These are phyloP conservation scores for Obelidium mucronatum DNA, from an alignment of 192 early-diverging fungal genomes.

Conservation along the genomic window DNA sequence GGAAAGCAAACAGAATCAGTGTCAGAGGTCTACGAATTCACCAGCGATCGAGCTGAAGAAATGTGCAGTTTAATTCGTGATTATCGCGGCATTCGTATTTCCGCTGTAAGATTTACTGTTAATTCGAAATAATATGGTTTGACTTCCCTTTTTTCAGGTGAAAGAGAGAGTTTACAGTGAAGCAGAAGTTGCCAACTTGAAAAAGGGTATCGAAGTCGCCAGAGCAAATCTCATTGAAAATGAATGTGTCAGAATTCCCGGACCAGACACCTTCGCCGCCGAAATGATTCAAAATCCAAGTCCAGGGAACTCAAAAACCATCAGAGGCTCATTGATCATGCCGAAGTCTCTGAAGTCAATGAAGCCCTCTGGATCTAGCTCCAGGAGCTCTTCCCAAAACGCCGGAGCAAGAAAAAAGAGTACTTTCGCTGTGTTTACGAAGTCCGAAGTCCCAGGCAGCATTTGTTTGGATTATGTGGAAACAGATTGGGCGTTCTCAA, in stretches of 20 bases:
- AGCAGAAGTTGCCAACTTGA: conserved; percentile 36
- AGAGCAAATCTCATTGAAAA: conserved; percentile 40
- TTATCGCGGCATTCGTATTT: conserved; percentile 47
- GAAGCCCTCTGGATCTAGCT: not conserved
- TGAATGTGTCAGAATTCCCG: conserved; percentile 45
- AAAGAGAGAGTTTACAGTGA: conserved; percentile 37
- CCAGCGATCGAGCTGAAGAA: conserved; percentile 51
- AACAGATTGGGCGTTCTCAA: conserved; percentile 33
- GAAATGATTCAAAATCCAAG: conserved; percentile 21
- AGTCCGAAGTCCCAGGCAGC: not conserved
- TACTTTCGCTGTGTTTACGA: conserved; percentile 25
- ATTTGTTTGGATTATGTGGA: conserved; percentile 25
- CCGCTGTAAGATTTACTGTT: not conserved
- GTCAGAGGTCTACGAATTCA: conserved; percentile 54
- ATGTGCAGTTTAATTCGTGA: conserved; percentile 54
- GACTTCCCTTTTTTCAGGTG: conserved; percentile 23
- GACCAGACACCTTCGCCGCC: conserved; percentile 42
- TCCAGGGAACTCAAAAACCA: conserved; percentile 28
- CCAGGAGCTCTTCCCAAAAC: not conserved
- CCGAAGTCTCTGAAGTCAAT: conserved; percentile 4
- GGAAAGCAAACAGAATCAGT: conserved; percentile 32
- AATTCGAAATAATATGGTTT: not conserved
- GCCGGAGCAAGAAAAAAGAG: not conserved
- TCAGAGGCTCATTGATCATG: conserved; percentile 24
- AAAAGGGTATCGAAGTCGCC: conserved; percentile 44